Conservation (phyloP, 257 asterid genomes). For the Rauvolfia tetraphylla region DNA sequence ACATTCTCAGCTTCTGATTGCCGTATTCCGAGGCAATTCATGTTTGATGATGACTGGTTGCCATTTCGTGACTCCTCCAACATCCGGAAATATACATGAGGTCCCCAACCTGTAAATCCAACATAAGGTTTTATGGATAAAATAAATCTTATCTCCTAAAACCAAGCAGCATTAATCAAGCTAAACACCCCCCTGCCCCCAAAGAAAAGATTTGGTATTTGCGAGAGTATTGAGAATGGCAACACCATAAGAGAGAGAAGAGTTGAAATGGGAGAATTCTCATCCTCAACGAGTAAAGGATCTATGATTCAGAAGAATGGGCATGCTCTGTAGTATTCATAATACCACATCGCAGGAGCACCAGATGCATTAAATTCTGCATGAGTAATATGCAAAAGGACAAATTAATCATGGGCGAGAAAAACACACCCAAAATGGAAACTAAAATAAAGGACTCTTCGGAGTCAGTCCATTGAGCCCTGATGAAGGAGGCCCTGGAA, state of each 20-base stretch:
- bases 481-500: background rate
- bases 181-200: no score
- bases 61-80: slow-evolving; percentile 56
- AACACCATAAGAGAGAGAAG: background rate
- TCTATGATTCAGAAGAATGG: background rate
- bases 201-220: background rate
- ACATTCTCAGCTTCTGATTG: slow-evolving; percentile 42
- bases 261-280: background rate
- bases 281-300: background rate
- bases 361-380: background rate
- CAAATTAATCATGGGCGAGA: background rate
- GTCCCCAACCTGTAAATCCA: slow-evolving; percentile 81
- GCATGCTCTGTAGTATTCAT: background rate
- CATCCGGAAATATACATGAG: slow-evolving; percentile 81
- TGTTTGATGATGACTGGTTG: slow-evolving; percentile 29
- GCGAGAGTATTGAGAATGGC: background rate
- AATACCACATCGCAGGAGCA: background rate
- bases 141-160: no score
- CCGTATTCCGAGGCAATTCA: slow-evolving; percentile 32
- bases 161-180: no score
- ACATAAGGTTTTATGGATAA: background rate
- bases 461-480: background rate
- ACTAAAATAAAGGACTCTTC: background rate
- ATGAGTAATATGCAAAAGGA: background rate
- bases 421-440: background rate